These are phyloP conservation scores for Leptographium lundbergii DNA, from an alignment of 2,329 filamentous ascomycete genomes.

Conservation along the genomic window DNA sequence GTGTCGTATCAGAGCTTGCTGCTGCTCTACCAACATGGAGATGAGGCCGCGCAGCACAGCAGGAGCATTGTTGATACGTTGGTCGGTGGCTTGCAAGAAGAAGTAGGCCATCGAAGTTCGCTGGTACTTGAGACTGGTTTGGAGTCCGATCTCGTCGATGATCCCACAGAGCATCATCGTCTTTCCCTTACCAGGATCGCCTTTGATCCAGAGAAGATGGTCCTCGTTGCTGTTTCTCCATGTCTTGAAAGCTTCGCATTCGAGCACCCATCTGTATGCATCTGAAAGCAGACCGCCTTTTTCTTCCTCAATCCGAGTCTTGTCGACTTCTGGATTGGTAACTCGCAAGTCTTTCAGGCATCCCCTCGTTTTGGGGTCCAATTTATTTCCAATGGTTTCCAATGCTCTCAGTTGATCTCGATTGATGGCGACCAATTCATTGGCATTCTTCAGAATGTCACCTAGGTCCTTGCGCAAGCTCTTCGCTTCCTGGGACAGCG, in stretches of 20 bases:
- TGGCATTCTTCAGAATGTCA: too few species aligned
- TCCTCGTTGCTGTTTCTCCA: constrained; percentile 12
- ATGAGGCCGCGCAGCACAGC: constrained; percentile 21
- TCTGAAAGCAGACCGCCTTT: constrained; percentile 22
- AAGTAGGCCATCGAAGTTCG: constrained; percentile 14
- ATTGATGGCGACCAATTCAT: too few species aligned
- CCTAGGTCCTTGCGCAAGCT: too few species aligned
- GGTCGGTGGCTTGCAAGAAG: constrained; percentile 22
- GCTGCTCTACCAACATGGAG: constrained; percentile 16
- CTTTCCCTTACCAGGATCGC: constrained; percentile 29
- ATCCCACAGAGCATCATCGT: constrained; percentile 29
- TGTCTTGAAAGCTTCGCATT: constrained; percentile 13
- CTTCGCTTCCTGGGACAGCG: too few species aligned
- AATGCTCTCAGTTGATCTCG: too few species aligned
- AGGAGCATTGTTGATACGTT: constrained; percentile 16
- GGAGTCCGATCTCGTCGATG: constrained; percentile 18
- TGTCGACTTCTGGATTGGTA: constrained; percentile 18
- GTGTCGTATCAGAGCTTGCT: constrained; percentile 22
- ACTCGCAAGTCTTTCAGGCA: constrained; percentile 3
- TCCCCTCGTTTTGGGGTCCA: neutral
- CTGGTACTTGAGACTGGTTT: neutral
- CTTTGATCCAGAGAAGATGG: constrained; percentile 23
- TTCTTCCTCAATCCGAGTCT: constrained; percentile 20
- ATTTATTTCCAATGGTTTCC: too few species aligned
- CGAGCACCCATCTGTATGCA: constrained; percentile 24